Conservation (phyloP, 805 yeast genomes). For the Isabelozyma gotoi region DNA sequence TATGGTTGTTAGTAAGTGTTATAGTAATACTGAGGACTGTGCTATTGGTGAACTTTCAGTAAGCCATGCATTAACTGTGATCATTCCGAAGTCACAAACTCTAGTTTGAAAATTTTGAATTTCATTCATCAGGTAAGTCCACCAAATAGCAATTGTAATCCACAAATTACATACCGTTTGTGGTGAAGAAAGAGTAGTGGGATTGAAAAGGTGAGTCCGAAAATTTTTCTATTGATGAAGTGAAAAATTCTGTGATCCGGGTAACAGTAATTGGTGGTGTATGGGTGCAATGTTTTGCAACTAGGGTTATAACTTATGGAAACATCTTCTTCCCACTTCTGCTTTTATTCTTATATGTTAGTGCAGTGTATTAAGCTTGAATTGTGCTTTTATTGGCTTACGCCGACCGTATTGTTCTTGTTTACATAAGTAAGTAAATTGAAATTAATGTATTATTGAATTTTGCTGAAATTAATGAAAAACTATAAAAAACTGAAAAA, state of each 20-base stretch:
- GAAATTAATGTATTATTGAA: too few species aligned
- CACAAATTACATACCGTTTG: not conserved
- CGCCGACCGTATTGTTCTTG: too few species aligned
- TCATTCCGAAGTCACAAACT: conserved; percentile 51
- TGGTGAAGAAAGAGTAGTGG: not conserved
- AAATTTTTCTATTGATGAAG: conserved; percentile 4
- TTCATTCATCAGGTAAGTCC: conserved; percentile 4
- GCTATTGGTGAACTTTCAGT: conserved; percentile 14
- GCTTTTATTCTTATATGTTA: too few species aligned
- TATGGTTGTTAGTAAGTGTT: conserved; percentile 13
- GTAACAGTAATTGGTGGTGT: not conserved
- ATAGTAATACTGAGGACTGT: not conserved
- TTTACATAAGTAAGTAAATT: too few species aligned
- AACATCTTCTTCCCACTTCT: too few species aligned
- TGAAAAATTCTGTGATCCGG: not conserved
- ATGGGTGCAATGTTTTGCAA: not conserved
- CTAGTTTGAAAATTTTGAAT: conserved; percentile 42
- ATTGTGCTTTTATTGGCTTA: too few species aligned
- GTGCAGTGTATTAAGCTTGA: too few species aligned
- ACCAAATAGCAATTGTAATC: not conserved
- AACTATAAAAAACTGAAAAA: too few species aligned
- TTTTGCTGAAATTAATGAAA: too few species aligned
- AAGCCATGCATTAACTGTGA: conserved; percentile 33
- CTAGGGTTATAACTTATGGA: not conserved
- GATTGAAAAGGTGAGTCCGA: not conserved